phyloP scores from a whole-genome alignment of 805 yeast species.

The Torulaspora gathmanii region DNA sequence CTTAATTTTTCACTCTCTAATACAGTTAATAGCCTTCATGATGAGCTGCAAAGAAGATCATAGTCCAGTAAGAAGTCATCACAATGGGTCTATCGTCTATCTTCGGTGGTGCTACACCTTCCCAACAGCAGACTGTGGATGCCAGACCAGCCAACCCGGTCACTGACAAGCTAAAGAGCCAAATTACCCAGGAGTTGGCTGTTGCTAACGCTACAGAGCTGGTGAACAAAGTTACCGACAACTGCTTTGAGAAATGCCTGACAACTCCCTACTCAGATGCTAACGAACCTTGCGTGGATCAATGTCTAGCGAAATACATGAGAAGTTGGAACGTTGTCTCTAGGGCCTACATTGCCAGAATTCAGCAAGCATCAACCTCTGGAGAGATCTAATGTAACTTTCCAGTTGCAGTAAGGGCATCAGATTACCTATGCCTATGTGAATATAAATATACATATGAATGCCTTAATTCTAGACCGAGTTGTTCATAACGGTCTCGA shows the following conservation, averaged over 20 bases:
- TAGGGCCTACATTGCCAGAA: slow-evolving; percentile 67
- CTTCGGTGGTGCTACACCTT: slow-evolving; percentile 30
- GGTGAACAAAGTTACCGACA: slow-evolving; percentile 77
- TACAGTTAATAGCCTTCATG: neutral
- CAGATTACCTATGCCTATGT: slow-evolving; percentile 6
- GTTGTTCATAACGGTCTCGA: neutral
- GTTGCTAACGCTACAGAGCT: slow-evolving; percentile 87
- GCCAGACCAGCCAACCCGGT: slow-evolving; percentile 39
- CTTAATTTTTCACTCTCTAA: neutral
- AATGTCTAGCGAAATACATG: slow-evolving; percentile 84
- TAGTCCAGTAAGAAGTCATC: neutral
- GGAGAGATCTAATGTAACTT: slow-evolving; percentile 28
- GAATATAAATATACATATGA: slow-evolving; percentile 13
- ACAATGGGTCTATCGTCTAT: slow-evolving; percentile 32
- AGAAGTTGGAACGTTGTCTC: slow-evolving; percentile 85
- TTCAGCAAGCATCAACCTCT: slow-evolving; percentile 49
- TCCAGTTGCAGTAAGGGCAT: slow-evolving; percentile 2
- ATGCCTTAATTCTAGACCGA: slow-evolving; percentile 2
- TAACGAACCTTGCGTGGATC: slow-evolving; percentile 65
- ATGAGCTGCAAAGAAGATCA: neutral
- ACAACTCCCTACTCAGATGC: slow-evolving; percentile 51
- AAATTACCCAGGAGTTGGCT: slow-evolving; percentile 78
- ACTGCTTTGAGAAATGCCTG: slow-evolving; percentile 80
- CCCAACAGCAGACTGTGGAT: slow-evolving; percentile 22
- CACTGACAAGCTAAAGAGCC: slow-evolving; percentile 60